Conservation (phyloP, 129 eudicot genomes). For the Pittosporum tobira region DNA sequence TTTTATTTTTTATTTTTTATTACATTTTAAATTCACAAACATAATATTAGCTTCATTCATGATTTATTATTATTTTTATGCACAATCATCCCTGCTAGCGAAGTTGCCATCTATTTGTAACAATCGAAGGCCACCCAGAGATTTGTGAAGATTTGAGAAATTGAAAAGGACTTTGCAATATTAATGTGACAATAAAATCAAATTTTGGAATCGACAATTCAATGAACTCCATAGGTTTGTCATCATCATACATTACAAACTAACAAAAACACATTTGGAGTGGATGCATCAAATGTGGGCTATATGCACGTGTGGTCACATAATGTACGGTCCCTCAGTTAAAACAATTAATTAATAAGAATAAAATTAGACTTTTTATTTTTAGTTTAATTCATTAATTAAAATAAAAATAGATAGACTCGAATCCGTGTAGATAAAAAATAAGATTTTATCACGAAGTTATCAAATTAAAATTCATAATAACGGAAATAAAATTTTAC, state of each 20-base stretch:
- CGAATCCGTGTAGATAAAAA: no score
- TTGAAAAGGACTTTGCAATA: conserved; percentile 1
- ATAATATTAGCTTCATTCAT: no score
- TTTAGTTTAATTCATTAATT: no score
- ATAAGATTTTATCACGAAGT: no score
- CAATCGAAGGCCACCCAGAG: neutral
- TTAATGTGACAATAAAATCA: neutral
- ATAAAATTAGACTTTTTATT: no score
- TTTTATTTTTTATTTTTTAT: no score
- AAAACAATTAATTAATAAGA: neutral
- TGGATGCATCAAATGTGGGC: neutral
- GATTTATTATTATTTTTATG: no score
- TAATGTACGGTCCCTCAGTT: neutral
- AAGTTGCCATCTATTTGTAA: neutral
- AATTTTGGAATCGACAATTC: neutral
- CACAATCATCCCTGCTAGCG: no score
- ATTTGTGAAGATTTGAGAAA: neutral
- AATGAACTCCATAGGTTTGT: neutral
- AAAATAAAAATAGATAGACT: no score
- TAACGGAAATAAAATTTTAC: no score
- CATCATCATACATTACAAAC: neutral
- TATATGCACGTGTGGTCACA: neutral
- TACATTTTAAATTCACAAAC: no score
- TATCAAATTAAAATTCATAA: no score
- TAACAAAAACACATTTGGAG: neutral